Percentiles rank a stretch among this genome's conserved stretches.
phyloP scores from a whole-genome alignment of 2,329 filamentous ascomycete species.

The Verticillium nubilum region DNA sequence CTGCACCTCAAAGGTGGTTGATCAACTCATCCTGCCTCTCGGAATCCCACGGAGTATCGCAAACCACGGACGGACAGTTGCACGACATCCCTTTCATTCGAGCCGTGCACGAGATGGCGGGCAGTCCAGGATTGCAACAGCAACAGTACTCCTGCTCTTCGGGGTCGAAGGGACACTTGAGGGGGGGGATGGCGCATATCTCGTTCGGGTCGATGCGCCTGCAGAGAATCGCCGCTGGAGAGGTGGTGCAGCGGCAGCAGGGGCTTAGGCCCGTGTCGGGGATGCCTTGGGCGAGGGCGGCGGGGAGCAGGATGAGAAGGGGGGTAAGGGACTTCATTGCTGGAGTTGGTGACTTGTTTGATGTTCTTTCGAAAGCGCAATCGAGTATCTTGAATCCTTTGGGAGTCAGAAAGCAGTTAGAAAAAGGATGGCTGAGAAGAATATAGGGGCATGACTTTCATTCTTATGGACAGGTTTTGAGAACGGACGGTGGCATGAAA shows the following conservation, averaged over 20 bases:
- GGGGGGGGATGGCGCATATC: constrained; percentile 1
- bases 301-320: neutral
- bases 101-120: constrained; percentile 2
- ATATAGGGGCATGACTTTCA: no score
- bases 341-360: neutral
- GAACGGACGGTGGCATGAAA: no score
- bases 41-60: constrained; percentile 1
- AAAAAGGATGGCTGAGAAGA: no score
- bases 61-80: neutral
- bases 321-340: neutral
- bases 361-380: neutral
- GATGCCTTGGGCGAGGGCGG: neutral
- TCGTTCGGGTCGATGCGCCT: constrained; percentile 17
- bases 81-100: constrained; percentile 2
- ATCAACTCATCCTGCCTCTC: neutral
- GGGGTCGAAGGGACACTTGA: constrained; percentile 15
- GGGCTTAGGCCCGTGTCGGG: constrained; percentile 17
- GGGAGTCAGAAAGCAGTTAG: no score
- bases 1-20: neutral
- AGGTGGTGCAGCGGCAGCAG: constrained; percentile 16
- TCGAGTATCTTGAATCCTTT: no score
- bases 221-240: constrained; percentile 16
- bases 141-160: constrained; percentile 14
- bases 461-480: no score
- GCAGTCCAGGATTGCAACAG: constrained; percentile 8